Conservation (phyloP, 2,329 filamentous ascomycete genomes). For the Eutypella sp. region DNA sequence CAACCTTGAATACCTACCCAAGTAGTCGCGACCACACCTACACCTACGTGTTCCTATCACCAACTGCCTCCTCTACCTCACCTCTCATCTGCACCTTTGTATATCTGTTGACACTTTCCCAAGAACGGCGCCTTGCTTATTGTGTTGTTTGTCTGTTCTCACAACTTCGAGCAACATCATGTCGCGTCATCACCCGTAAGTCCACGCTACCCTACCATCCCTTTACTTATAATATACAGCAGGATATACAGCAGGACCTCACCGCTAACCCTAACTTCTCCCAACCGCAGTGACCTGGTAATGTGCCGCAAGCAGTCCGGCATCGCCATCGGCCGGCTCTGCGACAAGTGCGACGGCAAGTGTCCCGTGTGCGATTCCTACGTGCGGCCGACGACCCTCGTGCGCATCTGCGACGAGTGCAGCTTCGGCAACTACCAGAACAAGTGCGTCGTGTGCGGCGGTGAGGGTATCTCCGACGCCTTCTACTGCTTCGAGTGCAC, state of each 20-base stretch:
- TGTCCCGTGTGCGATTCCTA: constrained; percentile 99
- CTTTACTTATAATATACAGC: constrained; percentile 3
- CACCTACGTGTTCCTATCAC: no score
- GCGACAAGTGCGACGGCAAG: constrained; percentile 99
- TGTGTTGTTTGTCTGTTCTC: neutral
- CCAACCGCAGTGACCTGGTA: constrained; percentile 70
- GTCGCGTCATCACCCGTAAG: constrained; percentile 30
- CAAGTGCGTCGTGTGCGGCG: constrained; percentile 98
- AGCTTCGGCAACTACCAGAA: constrained; percentile 99
- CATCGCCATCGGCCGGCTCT: constrained; percentile 96
- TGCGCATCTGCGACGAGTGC: constrained; percentile 98
- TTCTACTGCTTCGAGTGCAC: constrained; percentile 99
- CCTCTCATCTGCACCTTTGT: neutral
- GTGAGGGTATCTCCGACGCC: constrained; percentile 94
- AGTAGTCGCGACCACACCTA: no score
- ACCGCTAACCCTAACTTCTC: constrained; percentile 14
- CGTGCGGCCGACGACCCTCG: constrained; percentile 93
- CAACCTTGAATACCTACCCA: no score
- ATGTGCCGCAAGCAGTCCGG: constrained; percentile 99
- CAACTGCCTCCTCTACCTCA: neutral
- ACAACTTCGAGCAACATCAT: constrained; percentile 13
- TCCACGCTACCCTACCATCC: constrained; percentile 25
- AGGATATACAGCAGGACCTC: no score
- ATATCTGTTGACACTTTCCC: no score
- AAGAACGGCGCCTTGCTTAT: neutral